Evolutionary conservation across 371 early-diverging fungal genomes (phyloP).

Genomic region (Massospora cicadina): DNA sequence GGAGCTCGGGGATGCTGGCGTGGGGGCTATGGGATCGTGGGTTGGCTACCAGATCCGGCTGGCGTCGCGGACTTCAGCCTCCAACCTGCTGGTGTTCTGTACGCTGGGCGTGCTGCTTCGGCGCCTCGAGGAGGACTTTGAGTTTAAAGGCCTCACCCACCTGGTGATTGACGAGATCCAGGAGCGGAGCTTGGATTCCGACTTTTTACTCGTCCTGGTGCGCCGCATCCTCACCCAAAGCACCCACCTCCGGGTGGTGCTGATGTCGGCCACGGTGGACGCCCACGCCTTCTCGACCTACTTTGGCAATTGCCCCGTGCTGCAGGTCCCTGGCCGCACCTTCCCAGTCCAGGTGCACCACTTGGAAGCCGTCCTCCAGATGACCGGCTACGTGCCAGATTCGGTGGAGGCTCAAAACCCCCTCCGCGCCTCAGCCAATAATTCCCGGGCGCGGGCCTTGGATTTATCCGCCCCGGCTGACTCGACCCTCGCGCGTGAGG

Average conservation of each 20-base stretch:
- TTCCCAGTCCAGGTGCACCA: slow-evolving; percentile 71
- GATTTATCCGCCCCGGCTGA: background rate
- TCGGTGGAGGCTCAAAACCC: background rate
- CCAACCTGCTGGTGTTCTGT: slow-evolving; percentile 81
- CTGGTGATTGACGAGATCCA: slow-evolving; percentile 97
- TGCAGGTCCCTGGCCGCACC: slow-evolving; percentile 71
- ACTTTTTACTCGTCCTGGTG: slow-evolving; percentile 90
- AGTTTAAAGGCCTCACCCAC: slow-evolving; percentile 59
- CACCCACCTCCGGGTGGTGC: slow-evolving; percentile 60
- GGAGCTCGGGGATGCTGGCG: slow-evolving; percentile 55
- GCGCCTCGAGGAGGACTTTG: slow-evolving; percentile 71
- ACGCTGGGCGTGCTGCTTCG: slow-evolving; percentile 97
- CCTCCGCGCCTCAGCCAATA: background rate
- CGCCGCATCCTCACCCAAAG: slow-evolving; percentile 60
- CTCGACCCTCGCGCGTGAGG: background rate
- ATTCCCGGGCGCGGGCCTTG: background rate
- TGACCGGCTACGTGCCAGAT: background rate
- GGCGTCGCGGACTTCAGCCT: slow-evolving; percentile 63
- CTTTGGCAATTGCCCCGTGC: slow-evolving; percentile 44
- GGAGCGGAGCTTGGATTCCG: slow-evolving; percentile 92
- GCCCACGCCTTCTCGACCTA: slow-evolving; percentile 64
- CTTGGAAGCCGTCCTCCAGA: background rate
- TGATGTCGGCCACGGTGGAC: slow-evolving; percentile 96
- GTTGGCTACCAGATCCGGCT: slow-evolving; percentile 91
- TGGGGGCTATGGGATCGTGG: background rate